Percentiles rank a stretch among this genome's conserved stretches.
These are phyloP conservation scores for Tremella mesenterica DNA, from an alignment of 768 basidiomycete genomes.

Conservation along the genomic window DNA sequence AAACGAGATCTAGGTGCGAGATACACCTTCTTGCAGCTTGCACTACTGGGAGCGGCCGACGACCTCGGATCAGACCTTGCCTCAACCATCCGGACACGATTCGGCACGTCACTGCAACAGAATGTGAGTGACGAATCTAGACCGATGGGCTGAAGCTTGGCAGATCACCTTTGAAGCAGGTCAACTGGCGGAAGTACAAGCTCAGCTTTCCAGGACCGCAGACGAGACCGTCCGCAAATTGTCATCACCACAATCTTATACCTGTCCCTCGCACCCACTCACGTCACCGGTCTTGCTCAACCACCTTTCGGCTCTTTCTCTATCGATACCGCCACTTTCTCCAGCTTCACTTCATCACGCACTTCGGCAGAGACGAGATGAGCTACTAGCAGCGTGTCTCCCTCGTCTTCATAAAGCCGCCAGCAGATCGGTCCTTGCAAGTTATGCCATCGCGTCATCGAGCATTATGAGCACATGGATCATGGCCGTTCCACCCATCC, in stretches of 20 bases:
- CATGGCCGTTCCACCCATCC: slow-evolving; percentile 26
- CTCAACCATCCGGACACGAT: slow-evolving; percentile 12
- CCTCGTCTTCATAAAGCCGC: slow-evolving; percentile 30
- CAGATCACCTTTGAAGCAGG: slow-evolving; percentile 39
- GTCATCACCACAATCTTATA: not conserved
- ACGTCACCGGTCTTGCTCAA: slow-evolving; percentile 40
- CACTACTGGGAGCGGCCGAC: slow-evolving; percentile 25
- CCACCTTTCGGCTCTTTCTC: slow-evolving; percentile 28
- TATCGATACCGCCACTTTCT: slow-evolving; percentile 18
- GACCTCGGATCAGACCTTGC: slow-evolving; percentile 29
- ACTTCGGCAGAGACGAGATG: slow-evolving; percentile 23
- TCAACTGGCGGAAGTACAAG: slow-evolving; percentile 30
- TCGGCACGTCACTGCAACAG: slow-evolving; percentile 25
- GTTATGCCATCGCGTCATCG: slow-evolving; percentile 14
- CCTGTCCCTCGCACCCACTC: slow-evolving; percentile 20
- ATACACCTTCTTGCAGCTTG: slow-evolving; percentile 26
- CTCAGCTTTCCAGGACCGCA: slow-evolving; percentile 8
- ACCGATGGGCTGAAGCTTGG: too few relatives aligned
- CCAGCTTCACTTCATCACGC: slow-evolving; percentile 28
- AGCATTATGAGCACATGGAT: slow-evolving; percentile 25
- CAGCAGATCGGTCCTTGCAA: slow-evolving; percentile 15
- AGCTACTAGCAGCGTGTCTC: slow-evolving; percentile 19
- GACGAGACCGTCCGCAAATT: slow-evolving; percentile 23
- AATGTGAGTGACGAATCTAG: too few relatives aligned
- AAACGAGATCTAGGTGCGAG: slow-evolving; percentile 10